A percentile compares a stretch with the other conserved stretches of the same genome.
phyloP scores from a whole-genome alignment of 2,329 filamentous ascomycete genomes.

The Sporothrix curviconia region DNA sequence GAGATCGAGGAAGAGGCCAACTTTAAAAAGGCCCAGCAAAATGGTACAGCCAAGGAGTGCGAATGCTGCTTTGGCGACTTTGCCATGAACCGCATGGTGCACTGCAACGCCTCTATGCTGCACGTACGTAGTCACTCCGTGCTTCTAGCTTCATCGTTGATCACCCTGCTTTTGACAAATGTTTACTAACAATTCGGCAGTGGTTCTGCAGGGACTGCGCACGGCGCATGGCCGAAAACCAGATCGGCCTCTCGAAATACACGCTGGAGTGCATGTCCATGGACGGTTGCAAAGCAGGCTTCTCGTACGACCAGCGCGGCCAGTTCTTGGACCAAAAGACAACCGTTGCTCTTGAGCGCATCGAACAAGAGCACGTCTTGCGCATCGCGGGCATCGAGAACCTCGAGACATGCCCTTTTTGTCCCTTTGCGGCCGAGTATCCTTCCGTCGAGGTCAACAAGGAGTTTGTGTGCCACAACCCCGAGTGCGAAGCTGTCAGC shows the following conservation, averaged over 20 bases:
- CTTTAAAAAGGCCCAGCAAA: slow-evolving; percentile 33
- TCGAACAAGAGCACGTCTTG: slow-evolving; percentile 65
- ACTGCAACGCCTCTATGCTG: slow-evolving; percentile 51
- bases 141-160: neutral
- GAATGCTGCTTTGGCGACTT: slow-evolving; percentile 65
- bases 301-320: slow-evolving; percentile 48
- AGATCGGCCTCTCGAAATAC: slow-evolving; percentile 64
- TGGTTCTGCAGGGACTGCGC: slow-evolving; percentile 67
- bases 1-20: slow-evolving; percentile 36
- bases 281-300: slow-evolving; percentile 58
- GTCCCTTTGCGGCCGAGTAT: slow-evolving; percentile 70
- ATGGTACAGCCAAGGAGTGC: slow-evolving; percentile 58
- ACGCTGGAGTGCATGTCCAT: slow-evolving; percentile 64
- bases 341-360: slow-evolving; percentile 56
- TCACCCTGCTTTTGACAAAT: too few relatives aligned
- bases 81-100: slow-evolving; percentile 60
- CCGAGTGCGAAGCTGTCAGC: slow-evolving; percentile 56
- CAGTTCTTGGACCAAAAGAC: slow-evolving; percentile 53
- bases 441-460: slow-evolving; percentile 59
- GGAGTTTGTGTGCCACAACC: slow-evolving; percentile 66
- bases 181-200: slow-evolving; percentile 22
- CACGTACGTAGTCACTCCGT: slow-evolving; percentile 38
- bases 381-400: slow-evolving; percentile 64
- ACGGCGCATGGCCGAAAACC: slow-evolving; percentile 56
- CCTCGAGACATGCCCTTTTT: slow-evolving; percentile 73